phyloP scores from a whole-genome alignment of 129 eudicot species.

The Lonicera japonica region DNA sequence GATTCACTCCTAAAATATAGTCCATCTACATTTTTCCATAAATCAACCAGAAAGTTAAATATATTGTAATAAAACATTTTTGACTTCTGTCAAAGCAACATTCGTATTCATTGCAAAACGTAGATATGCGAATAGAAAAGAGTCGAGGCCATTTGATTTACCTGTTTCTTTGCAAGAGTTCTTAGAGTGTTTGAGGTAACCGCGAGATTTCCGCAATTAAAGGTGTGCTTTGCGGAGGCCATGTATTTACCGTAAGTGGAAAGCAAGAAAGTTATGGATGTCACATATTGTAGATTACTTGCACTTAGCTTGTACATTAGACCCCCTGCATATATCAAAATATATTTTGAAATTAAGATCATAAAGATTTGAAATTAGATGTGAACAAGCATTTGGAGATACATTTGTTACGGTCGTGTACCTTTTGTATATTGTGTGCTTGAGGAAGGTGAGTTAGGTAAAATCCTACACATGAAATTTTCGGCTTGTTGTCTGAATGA shows the following conservation, averaged over 20 bases:
- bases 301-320: slow-evolving; percentile 63
- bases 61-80: no score
- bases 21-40: slow-evolving; percentile 51
- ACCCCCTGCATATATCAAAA: slow-evolving; percentile 52
- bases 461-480: slow-evolving; percentile 76
- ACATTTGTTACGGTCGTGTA: slow-evolving; percentile 3
- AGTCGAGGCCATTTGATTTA: neutral
- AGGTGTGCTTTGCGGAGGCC: slow-evolving; percentile 46
- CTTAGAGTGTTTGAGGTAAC: slow-evolving; percentile 53
- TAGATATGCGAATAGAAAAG: no score
- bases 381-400: neutral
- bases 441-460: slow-evolving; percentile 81
- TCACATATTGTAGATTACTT: slow-evolving; percentile 83
- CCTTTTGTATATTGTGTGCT: slow-evolving; percentile 84
- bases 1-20: slow-evolving; percentile 81
- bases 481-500: slow-evolving; percentile 63
- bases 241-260: slow-evolving; percentile 76
- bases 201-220: slow-evolving; percentile 56
- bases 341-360: no score
- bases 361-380: neutral
- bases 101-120: no score
- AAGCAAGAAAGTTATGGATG: slow-evolving; percentile 75
- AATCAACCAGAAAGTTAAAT: neutral
- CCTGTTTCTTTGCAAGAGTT: slow-evolving; percentile 74
- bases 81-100: no score